A percentile compares a stretch with the other conserved stretches of the same genome.
Evolutionary conservation across 805 yeast genomes (phyloP).

Genomic region (Alloascoidea africana): DNA sequence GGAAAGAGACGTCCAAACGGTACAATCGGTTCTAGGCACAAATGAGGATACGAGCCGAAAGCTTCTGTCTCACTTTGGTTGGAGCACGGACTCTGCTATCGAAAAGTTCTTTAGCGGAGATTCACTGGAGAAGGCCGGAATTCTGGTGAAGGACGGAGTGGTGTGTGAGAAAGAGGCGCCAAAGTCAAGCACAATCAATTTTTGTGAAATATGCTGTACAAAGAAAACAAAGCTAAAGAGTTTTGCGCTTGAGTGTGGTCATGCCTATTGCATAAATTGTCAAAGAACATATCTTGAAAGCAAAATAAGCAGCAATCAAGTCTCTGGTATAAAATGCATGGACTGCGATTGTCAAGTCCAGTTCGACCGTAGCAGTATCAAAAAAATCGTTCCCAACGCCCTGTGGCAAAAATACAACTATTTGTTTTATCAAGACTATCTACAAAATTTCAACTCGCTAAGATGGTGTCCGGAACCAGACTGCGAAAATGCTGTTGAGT

Average conservation of each 20-base stretch:
- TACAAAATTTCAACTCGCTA: conserved; percentile 32
- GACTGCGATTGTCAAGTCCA: not conserved
- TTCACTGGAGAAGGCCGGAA: not conserved
- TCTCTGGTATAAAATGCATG: not conserved
- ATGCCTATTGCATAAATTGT: not conserved
- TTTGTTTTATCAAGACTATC: conserved; percentile 23
- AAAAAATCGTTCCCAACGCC: conserved; percentile 14
- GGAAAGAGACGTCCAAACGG: too few species aligned
- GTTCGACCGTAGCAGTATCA: conserved; percentile 10
- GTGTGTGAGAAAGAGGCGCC: not conserved
- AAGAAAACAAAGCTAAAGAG: not conserved
- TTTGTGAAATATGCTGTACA: not conserved
- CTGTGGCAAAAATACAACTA: conserved; percentile 11
- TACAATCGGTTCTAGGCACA: too few species aligned
- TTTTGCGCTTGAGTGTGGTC: not conserved
- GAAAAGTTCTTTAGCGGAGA: not conserved
- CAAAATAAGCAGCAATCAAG: not conserved
- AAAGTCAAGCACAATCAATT: too few species aligned
- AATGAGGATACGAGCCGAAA: too few species aligned
- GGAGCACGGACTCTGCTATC: not conserved
- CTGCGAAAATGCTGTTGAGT: conserved; percentile 44
- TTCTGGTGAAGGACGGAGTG: not conserved
- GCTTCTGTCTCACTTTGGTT: too few species aligned
- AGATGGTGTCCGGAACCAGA: conserved; percentile 83
- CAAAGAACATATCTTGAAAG: not conserved